Evolutionary conservation across 2,329 filamentous ascomycete species (phyloP).

Genomic region (Fusarium zealandicum): DNA sequence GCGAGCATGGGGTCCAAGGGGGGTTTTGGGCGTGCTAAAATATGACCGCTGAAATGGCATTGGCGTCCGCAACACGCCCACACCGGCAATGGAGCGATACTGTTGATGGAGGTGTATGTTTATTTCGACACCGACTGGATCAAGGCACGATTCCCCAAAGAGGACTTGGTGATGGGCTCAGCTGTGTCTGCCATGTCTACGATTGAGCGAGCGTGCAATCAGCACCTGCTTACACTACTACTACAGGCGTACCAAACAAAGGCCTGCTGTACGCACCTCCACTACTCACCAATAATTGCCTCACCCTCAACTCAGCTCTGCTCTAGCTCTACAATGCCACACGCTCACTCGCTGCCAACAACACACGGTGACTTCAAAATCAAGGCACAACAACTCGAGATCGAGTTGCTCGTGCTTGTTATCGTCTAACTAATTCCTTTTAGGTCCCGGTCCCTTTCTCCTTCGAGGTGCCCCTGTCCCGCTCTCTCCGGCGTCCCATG

Average conservation of each 20-base stretch:
- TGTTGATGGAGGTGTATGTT: not conserved
- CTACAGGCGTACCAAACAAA: not conserved
- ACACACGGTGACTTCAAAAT: constrained; percentile 2
- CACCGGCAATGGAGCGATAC: constrained; percentile 6
- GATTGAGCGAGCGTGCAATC: not conserved
- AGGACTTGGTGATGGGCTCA: constrained; percentile 36
- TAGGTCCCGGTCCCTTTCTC: constrained; percentile 16
- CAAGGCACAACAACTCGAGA: constrained; percentile 23
- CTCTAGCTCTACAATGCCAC: not conserved
- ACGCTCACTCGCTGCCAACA: constrained; percentile 15
- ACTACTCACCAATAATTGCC: not conserved
- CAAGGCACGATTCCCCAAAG: constrained; percentile 32
- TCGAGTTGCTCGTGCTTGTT: constrained; percentile 20
- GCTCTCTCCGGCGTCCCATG: constrained; percentile 32
- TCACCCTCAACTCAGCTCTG: not conserved
- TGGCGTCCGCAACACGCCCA: constrained; percentile 13
- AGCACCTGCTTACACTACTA: not conserved
- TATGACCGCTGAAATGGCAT: constrained; percentile 22
- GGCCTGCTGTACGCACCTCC: not conserved
- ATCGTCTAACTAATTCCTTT: constrained; percentile 7
- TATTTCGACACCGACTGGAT: constrained; percentile 19
- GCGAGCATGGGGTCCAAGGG: constrained; percentile 11
- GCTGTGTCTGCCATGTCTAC: not conserved
- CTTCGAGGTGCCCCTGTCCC: constrained; percentile 26
- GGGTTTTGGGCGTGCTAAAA: constrained; percentile 19